Base-by-base conservation (phyloP, 106 monocot genomes). In the Iris macrosiphon region DNA sequence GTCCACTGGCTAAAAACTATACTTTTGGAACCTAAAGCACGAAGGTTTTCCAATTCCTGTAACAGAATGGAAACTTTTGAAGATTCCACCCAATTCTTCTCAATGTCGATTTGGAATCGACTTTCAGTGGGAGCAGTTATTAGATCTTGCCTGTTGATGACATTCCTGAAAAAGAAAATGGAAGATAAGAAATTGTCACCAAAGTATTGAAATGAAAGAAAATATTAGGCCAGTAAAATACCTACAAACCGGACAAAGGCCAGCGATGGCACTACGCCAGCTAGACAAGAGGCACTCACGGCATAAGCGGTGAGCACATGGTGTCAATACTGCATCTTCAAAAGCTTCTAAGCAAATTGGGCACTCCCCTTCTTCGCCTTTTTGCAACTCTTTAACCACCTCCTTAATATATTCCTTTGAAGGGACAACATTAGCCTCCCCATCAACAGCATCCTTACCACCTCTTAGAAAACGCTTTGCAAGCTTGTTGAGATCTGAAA, bases 1-100 rank as follows among this genome's bases (percentile, higher is more conserved):
- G 95, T 89, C 95, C 95, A 96, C 47, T 96, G 95, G 74, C 89
- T 96, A 56, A 96, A 96, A n/a, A 96, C 57, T 31, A 96, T 96
- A 60, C 89, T 89, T 65, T 96, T 96, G n/a, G 82, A 89, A 32
- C 85, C 81, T 28, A 66, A 69, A 53, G 15, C 52, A 8, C 73
- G 63, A 59, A 85, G 70, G 15, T 61, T 68, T 64, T 86, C 82
- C 18, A 96, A 66, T 56, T 89, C 89, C 20, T 73, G 67, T 13
- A 96, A 60, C 38, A 96, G 89, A 30, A 66, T 55, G 26, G 95
- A 85, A 28, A 96, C 74, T 64, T 96, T 96, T 50, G 85, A 82
- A 6, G 95, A 96, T 48, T 85, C 89, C 16, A 89, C 68, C 95
- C 95, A 96, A 31, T 96, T 96, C 35, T 85, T 89, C 30, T 86